Percentiles rank a stretch among this genome's conserved stretches.
Conservation (phyloP, 1,284 basidiomycete genomes). For the Trametes pubescens region DNA sequence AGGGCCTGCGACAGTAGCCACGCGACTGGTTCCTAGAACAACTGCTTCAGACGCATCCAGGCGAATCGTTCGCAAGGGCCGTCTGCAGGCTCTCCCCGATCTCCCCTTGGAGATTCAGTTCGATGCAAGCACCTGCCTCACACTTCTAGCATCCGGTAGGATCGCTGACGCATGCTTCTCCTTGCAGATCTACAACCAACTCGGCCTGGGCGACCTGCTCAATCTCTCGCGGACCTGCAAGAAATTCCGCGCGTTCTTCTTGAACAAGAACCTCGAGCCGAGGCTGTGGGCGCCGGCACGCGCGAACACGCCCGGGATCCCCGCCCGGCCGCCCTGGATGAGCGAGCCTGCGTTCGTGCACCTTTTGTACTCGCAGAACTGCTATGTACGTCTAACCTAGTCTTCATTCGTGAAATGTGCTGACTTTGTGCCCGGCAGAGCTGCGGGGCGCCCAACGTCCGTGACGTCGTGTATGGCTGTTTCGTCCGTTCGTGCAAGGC, state of each 20-base stretch:
- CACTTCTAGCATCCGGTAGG: neutral
- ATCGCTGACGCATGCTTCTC: neutral
- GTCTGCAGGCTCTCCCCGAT: neutral
- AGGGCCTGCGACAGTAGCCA: no score
- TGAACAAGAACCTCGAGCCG: conserved; percentile 7
- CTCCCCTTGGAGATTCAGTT: neutral
- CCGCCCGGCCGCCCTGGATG: conserved; percentile 12
- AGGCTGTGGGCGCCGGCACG: conserved; percentile 10
- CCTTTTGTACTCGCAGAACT: conserved; percentile 13
- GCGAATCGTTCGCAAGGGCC: neutral
- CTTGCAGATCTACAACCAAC: conserved; percentile 57
- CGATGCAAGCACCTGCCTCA: neutral
- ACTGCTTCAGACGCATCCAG: neutral
- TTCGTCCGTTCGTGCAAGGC: neutral
- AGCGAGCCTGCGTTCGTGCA: conserved; percentile 18
- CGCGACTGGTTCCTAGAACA: no score
- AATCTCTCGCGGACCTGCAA: conserved; percentile 22
- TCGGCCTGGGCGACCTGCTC: conserved; percentile 49
- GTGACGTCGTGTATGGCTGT: neutral
- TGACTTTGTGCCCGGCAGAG: neutral
- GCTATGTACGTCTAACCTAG: conserved; percentile 10
- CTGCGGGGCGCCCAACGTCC: neutral
- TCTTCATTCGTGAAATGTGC: neutral
- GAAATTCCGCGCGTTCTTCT: conserved; percentile 16
- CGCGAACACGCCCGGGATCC: conserved; percentile 8